Percentiles rank a stretch among this genome's conserved stretches.
phyloP scores from a whole-genome alignment of 2,329 filamentous ascomycete genomes.

The Dichotomopilus funicola region DNA sequence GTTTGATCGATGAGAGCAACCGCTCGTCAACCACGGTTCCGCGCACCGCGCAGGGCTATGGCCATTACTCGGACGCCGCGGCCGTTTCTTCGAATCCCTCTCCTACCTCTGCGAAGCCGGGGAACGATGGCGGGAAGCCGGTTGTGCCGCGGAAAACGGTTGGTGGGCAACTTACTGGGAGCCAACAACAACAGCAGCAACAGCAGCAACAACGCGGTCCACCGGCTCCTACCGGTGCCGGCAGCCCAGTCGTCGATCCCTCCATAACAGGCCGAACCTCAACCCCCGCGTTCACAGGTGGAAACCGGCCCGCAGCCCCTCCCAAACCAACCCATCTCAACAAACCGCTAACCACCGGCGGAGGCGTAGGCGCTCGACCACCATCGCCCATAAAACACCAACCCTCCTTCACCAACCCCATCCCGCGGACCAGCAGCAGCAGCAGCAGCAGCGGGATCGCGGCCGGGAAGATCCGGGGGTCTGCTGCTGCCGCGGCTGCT shows the following conservation, averaged over 20 bases:
- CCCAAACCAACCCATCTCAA: conserved; percentile 58
- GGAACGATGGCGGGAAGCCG: conserved; percentile 32
- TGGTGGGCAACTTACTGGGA: conserved; percentile 22
- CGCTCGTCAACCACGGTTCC: conserved; percentile 51
- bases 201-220: conserved; percentile 1
- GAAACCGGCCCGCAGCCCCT: conserved; percentile 45
- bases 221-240: not conserved
- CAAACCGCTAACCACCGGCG: conserved; percentile 44
- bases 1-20: conserved; percentile 71
- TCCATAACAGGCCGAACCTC: conserved; percentile 4
- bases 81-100: conserved; percentile 17
- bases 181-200: conserved; percentile 4
- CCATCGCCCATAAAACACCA: conserved; percentile 40
- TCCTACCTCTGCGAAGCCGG: conserved; percentile 20
- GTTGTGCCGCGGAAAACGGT: conserved; percentile 48
- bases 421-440: not conserved
- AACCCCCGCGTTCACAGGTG: not conserved
- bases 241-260: not conserved
- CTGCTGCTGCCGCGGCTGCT: conserved; percentile 35
- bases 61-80: conserved; percentile 65
- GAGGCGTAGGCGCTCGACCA: conserved; percentile 22
- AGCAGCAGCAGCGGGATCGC: conserved; percentile 16
- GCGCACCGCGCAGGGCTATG: conserved; percentile 80
- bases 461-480: conserved; percentile 17
- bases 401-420: not conserved